A percentile compares a stretch with the other conserved stretches of the same genome.
Evolutionary conservation across 2,329 filamentous ascomycete species (phyloP).

Genomic region (Sphaerostilbella broomeana): DNA sequence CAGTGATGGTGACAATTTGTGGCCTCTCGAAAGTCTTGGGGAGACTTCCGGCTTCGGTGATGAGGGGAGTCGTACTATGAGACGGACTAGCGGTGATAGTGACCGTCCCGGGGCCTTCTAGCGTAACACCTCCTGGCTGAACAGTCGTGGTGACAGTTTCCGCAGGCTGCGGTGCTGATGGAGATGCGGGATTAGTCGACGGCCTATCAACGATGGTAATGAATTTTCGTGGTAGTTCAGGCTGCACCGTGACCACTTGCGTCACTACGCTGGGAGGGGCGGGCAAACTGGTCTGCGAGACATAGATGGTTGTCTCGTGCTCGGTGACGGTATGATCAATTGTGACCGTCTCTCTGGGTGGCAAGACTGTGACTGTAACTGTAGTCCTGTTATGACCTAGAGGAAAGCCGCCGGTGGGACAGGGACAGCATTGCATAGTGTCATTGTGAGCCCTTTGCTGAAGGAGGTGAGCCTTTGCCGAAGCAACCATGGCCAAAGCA

Average conservation of each 20-base stretch:
- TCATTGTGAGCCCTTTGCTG: constrained; percentile 17
- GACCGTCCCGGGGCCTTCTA: constrained; percentile 14
- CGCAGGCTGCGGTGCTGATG: not conserved
- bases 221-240: constrained; percentile 10
- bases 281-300: constrained; percentile 9
- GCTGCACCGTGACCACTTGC: constrained; percentile 12
- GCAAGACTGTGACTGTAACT: constrained; percentile 21
- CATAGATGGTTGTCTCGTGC: constrained; percentile 14
- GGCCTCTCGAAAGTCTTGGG: not conserved
- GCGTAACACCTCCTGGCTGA: constrained; percentile 12
- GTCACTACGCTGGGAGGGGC: constrained; percentile 1
- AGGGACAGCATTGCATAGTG: constrained; percentile 26
- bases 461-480: constrained; percentile 23
- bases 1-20: not conserved
- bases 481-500: constrained; percentile 21
- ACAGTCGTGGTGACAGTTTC: constrained; percentile 19
- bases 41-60: not conserved
- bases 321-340: constrained; percentile 20
- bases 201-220: constrained; percentile 3
- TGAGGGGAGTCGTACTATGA: not conserved
- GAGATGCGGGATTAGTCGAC: not conserved
- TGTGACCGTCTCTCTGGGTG: constrained; percentile 23
- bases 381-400: constrained; percentile 15
- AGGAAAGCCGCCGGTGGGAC: constrained; percentile 17
- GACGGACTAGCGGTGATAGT: constrained; percentile 10